These are phyloP conservation scores for Paramecium octaurelia DNA, from an alignment of 73 alveolate genomes.

Conservation along the genomic window DNA sequence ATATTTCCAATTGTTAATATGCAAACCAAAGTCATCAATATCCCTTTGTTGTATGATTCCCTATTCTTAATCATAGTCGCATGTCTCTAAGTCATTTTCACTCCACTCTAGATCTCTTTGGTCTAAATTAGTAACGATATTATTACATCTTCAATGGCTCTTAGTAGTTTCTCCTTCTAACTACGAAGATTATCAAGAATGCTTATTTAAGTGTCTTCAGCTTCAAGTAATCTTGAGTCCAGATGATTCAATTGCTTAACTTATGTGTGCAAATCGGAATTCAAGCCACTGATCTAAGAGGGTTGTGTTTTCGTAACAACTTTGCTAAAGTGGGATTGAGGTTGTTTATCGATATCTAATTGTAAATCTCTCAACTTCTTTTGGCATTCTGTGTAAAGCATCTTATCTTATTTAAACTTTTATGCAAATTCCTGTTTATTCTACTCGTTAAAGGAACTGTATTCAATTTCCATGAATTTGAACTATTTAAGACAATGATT, in stretches of 20 bases:
- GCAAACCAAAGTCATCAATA: slow-evolving; percentile 4
- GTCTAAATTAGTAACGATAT: background rate
- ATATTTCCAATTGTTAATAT: slow-evolving; percentile 17
- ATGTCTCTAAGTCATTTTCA: background rate
- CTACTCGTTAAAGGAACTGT: background rate
- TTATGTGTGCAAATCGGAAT: background rate
- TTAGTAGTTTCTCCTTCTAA: background rate
- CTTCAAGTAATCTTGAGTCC: background rate
- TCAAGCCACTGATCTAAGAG: background rate
- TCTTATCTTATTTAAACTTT: background rate
- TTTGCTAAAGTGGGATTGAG: background rate
- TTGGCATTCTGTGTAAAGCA: background rate
- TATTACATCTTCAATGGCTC: background rate
- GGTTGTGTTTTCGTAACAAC: background rate
- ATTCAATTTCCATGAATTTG: slow-evolving; percentile 23
- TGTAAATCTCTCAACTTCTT: background rate
- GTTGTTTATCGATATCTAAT: background rate
- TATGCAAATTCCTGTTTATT: background rate
- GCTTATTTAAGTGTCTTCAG: background rate
- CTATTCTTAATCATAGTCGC: slow-evolving; percentile 21
- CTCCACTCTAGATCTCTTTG: background rate
- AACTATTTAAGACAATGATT: background rate
- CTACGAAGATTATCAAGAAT: background rate
- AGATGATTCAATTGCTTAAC: background rate
- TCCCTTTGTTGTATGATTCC: slow-evolving; percentile 8